Percentiles rank a stretch among this genome's conserved stretches.
Conservation (phyloP, 202 grass and related monocot genomes). For the Panicum virgatum region DNA sequence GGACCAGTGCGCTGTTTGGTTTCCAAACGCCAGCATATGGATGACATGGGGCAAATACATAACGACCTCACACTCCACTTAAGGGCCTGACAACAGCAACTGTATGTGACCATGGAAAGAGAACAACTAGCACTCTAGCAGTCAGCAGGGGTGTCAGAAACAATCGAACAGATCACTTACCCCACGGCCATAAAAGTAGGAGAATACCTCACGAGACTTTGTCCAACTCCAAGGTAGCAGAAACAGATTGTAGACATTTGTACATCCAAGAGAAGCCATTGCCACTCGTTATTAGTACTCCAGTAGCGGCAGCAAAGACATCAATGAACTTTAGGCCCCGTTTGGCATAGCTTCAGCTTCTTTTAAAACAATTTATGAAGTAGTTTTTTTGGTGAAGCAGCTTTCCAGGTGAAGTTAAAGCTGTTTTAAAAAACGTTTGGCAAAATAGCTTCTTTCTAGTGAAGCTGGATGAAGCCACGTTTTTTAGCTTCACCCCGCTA, state of each 20-base stretch:
- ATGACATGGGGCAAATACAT: slow-evolving; percentile 14
- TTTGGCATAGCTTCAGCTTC: too few relatives aligned
- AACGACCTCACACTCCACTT: slow-evolving; percentile 15
- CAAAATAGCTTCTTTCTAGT: too few relatives aligned
- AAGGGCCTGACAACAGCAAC: slow-evolving; percentile 38
- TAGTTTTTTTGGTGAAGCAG: too few relatives aligned
- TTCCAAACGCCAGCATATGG: slow-evolving; percentile 10
- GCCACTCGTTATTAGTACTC: not conserved
- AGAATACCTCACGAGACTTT: slow-evolving; percentile 18
- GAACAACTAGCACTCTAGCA: not conserved
- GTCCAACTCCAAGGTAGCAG: slow-evolving; percentile 13
- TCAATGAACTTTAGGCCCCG: not conserved
- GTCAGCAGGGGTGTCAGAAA: slow-evolving; percentile 32
- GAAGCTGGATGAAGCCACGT: too few relatives aligned
- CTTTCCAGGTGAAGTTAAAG: too few relatives aligned
- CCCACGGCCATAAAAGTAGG: slow-evolving; percentile 4
- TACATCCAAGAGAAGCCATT: not conserved
- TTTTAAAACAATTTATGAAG: too few relatives aligned
- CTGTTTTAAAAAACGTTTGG: too few relatives aligned
- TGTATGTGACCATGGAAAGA: slow-evolving; percentile 60
- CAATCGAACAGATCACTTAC: slow-evolving; percentile 35
- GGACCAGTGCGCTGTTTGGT: slow-evolving; percentile 24
- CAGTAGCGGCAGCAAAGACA: slow-evolving; percentile 3
- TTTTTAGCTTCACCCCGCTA: too few relatives aligned
- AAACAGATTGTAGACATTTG: not conserved